Evolutionary conservation across 2,329 filamentous ascomycete genomes (phyloP), one percentile per base, ranked within the genome.

Genomic region (Trichoderma afroharzianum): DNA sequence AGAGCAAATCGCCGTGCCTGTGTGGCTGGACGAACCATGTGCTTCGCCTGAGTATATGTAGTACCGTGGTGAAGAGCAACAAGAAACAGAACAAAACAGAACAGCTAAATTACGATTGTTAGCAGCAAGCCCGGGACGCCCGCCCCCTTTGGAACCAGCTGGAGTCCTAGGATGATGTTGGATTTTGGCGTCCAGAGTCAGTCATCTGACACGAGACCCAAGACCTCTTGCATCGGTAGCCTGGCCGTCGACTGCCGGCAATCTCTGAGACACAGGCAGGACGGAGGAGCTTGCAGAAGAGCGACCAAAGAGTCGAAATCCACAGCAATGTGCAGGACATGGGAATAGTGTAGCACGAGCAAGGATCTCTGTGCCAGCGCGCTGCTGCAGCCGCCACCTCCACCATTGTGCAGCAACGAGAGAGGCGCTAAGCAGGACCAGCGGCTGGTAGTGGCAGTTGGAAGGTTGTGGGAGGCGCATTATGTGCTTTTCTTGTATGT

Each of bases 131-230:
- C 9, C 18, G 18, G 21, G n/a, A 26, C 30, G 47, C 50, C 63
- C 47, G 59, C 33, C 21, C 21, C 21, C 32, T 63, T 39, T 53
- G 59, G 59, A 43, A n/a, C 33, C 14, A 64, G 43, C 33, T 53
- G 24, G 21, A 68, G 12, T 18, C 26, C 18, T 33, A 68, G 66
- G 66, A 59, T 61, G 62, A 64, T 55, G 69, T 66, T 66, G 53
- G 59, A 66, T 71, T 63, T 71, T 71, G 69, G 69, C 62, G 69
- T 71, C 69, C 62, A 63, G 21, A 58, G 62, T 58, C 53, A 24
- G 69, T 71, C 69, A 71, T 71, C 61, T 71, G 69, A 71, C 61
- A 61, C 68, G 59, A 70, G 36, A 55, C 61, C 32, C 68, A 47
- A 63, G 26, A 57, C 59, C 59, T 47, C 68, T 63, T 63, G 68